Conservation (phyloP, 495 filamentous ascomycete genomes). For the Daldinia concentrica region DNA sequence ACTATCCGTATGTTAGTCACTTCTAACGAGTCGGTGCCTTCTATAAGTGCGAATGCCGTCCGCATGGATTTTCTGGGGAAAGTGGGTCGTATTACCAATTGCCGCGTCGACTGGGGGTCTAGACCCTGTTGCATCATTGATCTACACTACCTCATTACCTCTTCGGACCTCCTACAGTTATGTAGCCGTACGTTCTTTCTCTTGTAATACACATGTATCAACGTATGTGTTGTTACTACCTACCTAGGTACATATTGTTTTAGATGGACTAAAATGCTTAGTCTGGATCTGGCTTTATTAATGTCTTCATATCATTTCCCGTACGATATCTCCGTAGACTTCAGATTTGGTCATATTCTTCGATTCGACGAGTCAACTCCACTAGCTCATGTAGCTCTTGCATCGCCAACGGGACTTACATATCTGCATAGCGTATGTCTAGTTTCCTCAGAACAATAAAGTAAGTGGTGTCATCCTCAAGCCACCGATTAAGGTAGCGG, state of each 20-base stretch:
- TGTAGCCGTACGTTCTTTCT: not conserved
- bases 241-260: too few species aligned
- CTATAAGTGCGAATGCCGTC: conserved; percentile 1
- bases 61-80: conserved; percentile 40
- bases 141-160: conserved; percentile 14
- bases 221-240: not conserved
- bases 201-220: not conserved
- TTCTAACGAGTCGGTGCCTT: conserved; percentile 9
- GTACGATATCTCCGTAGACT: not conserved
- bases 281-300: not conserved
- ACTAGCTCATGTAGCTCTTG: not conserved
- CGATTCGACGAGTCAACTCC: not conserved
- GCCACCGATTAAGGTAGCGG: conserved; percentile 28
- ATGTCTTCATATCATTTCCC: not conserved
- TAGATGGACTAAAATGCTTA: not conserved
- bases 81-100: conserved; percentile 23
- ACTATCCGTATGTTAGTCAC: too few species aligned
- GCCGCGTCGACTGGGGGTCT: conserved; percentile 12
- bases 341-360: not conserved
- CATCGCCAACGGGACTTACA: conserved; percentile 5
- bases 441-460: conserved; percentile 3
- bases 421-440: not conserved
- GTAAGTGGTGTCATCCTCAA: conserved; percentile 37
- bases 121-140: conserved; percentile 37
- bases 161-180: not conserved